A percentile compares a stretch with the other conserved stretches of the same genome.
Evolutionary conservation across 306 rosid species (phyloP).

Genomic region (Cyclanthera cordifolia): DNA sequence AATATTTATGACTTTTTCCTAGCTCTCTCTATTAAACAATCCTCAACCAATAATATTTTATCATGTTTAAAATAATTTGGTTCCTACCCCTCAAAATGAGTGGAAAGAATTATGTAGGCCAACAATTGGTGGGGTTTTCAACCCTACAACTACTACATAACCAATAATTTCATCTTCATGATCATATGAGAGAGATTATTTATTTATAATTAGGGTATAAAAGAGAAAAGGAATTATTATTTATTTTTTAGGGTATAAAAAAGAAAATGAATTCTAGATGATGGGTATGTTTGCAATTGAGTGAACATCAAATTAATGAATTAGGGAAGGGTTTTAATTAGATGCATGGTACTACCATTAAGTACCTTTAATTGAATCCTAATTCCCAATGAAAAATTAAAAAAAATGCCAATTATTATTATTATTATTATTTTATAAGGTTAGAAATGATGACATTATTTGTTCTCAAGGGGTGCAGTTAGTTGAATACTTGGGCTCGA

Average conservation of each 20-base stretch:
- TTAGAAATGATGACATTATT: no score
- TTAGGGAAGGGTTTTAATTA: neutral
- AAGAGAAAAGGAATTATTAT: no score
- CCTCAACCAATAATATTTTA: constrained; percentile 6
- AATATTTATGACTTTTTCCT: neutral
- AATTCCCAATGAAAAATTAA: neutral
- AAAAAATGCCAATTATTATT: no score
- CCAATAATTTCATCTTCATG: neutral
- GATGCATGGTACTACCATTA: constrained; percentile 5
- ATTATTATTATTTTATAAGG: no score
- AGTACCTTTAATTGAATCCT: neutral
- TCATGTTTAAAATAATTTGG: neutral
- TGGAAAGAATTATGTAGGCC: constrained; percentile 7
- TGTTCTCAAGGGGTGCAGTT: no score
- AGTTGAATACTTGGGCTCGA: no score
- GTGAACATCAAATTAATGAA: constrained; percentile 5
- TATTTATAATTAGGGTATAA: neutral
- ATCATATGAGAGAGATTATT: neutral
- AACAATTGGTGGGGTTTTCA: constrained; percentile 11
- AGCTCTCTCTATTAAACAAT: neutral
- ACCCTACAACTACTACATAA: neutral
- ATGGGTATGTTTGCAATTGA: constrained; percentile 1
- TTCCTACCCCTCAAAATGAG: neutral
- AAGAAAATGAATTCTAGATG: neutral
- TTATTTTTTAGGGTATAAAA: neutral